phyloP scores from a whole-genome alignment of 2,329 filamentous ascomycete genomes.

The Pseudocercospora macadamiae region DNA sequence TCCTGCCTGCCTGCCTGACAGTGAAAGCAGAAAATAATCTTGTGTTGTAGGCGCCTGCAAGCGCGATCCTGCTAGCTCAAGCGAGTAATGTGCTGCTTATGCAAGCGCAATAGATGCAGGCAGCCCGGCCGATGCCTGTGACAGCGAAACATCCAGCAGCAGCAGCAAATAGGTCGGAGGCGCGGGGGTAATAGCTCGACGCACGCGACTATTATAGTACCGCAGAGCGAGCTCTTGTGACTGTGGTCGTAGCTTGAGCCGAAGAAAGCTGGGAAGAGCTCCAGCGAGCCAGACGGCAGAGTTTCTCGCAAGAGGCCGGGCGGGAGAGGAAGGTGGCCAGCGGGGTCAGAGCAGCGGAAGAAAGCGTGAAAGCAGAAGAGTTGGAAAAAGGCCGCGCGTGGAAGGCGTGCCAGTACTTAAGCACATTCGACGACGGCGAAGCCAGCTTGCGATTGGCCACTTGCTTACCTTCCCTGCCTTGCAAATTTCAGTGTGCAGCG shows the following conservation, averaged over 20 bases:
- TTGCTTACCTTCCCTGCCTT: background rate
- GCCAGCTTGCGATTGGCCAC: slow-evolving; percentile 1
- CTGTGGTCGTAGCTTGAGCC: background rate
- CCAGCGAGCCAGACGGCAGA: background rate
- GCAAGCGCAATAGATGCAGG: background rate
- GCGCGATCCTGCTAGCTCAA: background rate
- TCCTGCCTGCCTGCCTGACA: background rate
- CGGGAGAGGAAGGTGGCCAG: background rate
- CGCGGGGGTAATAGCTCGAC: background rate
- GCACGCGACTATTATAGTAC: background rate
- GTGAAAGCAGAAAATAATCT: background rate
- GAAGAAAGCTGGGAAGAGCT: background rate
- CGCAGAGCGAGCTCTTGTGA: background rate
- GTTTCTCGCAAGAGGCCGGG: too few relatives aligned
- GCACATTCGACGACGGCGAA: background rate
- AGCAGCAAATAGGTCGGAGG: background rate
- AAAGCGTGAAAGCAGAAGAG: background rate
- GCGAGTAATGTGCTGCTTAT: background rate
- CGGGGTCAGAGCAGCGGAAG: background rate
- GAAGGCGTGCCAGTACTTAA: slow-evolving; percentile 4
- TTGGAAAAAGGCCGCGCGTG: background rate
- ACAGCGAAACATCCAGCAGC: too few relatives aligned
- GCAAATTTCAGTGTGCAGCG: background rate
- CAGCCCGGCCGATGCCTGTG: background rate
- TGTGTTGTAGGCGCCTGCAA: background rate